Evolutionary conservation across 768 basidiomycete species (phyloP).

Genomic region (Agaricus bisporus): DNA sequence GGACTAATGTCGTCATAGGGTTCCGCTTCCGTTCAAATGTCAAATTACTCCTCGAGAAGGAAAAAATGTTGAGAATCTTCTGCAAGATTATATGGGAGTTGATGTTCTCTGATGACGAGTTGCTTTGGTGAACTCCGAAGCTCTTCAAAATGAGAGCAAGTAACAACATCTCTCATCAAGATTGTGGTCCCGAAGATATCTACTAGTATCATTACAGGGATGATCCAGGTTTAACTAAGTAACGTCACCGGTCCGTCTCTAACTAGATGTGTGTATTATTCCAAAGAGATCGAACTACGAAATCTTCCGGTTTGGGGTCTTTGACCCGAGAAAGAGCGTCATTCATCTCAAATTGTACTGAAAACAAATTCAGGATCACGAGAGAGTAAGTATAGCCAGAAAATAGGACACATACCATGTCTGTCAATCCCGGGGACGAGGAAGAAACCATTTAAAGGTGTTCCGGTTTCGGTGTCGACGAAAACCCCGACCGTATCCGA

Average conservation of each 20-base stretch:
- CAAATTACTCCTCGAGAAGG: not conserved
- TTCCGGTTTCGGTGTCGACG: constrained; percentile 32
- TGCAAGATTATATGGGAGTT: not conserved
- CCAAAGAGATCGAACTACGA: constrained; percentile 47
- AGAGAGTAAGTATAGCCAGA: constrained; percentile 30
- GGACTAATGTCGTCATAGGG: not conserved
- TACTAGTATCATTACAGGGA: too few species aligned
- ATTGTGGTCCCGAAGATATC: too few species aligned
- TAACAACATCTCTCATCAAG: too few species aligned
- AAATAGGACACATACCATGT: constrained; percentile 31
- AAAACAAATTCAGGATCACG: constrained; percentile 17
- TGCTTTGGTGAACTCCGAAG: too few species aligned
- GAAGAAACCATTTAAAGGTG: constrained; percentile 47
- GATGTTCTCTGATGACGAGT: not conserved
- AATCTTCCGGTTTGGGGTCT: constrained; percentile 34
- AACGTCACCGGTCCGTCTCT: too few species aligned
- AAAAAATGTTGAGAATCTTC: not conserved
- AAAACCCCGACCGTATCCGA: constrained; percentile 48
- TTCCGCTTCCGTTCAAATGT: not conserved
- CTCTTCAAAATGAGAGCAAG: too few species aligned
- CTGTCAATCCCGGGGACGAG: constrained; percentile 47
- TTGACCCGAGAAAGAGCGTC: constrained; percentile 28
- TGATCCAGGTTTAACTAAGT: too few species aligned
- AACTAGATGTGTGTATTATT: constrained; percentile 40
- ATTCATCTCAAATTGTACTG: constrained; percentile 8